These are phyloP conservation scores for Apiotrichum montevideense DNA, from an alignment of 1,284 basidiomycete species.

Conservation along the genomic window DNA sequence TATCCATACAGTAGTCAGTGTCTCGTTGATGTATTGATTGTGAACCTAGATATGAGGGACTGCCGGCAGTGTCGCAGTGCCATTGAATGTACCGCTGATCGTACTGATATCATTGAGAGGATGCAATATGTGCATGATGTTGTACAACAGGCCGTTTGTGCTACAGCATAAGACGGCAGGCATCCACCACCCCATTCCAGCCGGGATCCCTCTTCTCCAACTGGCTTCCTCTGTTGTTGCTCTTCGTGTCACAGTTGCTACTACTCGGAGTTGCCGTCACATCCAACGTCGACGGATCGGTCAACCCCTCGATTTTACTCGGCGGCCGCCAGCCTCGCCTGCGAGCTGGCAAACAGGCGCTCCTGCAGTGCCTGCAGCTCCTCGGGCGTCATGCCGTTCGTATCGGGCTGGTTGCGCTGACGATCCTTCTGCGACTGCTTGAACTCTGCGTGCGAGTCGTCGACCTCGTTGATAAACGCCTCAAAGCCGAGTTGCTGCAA, in stretches of 20 bases:
- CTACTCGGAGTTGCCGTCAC: too few species aligned
- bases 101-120: too few species aligned
- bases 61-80: too few species aligned
- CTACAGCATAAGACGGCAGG: neutral
- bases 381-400: constrained; percentile 84
- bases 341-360: constrained; percentile 81
- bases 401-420: constrained; percentile 79
- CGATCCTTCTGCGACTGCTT: constrained; percentile 39
- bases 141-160: neutral
- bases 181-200: neutral
- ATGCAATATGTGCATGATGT: neutral
- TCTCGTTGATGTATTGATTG: constrained; percentile 1
- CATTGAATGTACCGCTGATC: too few species aligned
- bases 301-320: neutral
- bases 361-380: constrained; percentile 85
- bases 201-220: neutral
- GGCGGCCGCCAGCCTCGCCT: constrained; percentile 51
- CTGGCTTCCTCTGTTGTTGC: too few species aligned
- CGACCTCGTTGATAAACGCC: constrained; percentile 87
- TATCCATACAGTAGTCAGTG: neutral
- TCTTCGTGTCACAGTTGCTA: too few species aligned
- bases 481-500: constrained; percentile 63
- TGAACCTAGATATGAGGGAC: too few species aligned
- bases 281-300: neutral
- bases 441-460: constrained; percentile 77